Conservation (phyloP, 2,329 filamentous ascomycete species). For the Cladosporium oxysporum region DNA sequence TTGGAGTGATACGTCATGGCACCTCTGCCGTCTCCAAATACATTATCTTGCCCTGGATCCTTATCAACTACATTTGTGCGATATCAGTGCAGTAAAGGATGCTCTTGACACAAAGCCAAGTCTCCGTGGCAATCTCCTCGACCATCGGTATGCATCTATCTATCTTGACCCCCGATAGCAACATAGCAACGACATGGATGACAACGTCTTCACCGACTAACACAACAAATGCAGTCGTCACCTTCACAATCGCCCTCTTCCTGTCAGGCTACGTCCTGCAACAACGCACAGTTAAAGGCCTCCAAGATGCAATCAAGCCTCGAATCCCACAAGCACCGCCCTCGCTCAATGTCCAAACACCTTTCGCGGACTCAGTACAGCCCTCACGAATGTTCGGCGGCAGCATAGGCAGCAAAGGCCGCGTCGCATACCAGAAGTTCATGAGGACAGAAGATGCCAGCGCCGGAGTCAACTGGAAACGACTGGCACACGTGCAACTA, state of each 20-base stretch:
- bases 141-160: slow-evolving; percentile 62
- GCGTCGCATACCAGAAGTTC: slow-evolving; percentile 33
- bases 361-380: slow-evolving; percentile 23
- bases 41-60: slow-evolving; percentile 9
- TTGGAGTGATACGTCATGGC: slow-evolving; percentile 14
- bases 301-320: slow-evolving; percentile 71
- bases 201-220: slow-evolving; percentile 2
- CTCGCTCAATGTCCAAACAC: slow-evolving; percentile 20
- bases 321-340: slow-evolving; percentile 46
- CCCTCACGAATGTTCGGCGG: slow-evolving; percentile 33
- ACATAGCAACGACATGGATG: background rate
- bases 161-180: slow-evolving; percentile 22
- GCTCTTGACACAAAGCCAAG: slow-evolving; percentile 69
- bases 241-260: slow-evolving; percentile 67
- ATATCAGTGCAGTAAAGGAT: slow-evolving; percentile 39
- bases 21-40: background rate
- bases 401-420: slow-evolving; percentile 24
- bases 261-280: slow-evolving; percentile 85
- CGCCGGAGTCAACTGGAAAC: slow-evolving; percentile 44
- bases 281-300: slow-evolving; percentile 76
- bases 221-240: slow-evolving; percentile 5
- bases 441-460: slow-evolving; percentile 25
- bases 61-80: background rate
- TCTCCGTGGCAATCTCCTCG: slow-evolving; percentile 67
- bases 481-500: slow-evolving; percentile 51